phyloP scores from a whole-genome alignment of 257 asterid species.

The Mitragyna speciosa region DNA sequence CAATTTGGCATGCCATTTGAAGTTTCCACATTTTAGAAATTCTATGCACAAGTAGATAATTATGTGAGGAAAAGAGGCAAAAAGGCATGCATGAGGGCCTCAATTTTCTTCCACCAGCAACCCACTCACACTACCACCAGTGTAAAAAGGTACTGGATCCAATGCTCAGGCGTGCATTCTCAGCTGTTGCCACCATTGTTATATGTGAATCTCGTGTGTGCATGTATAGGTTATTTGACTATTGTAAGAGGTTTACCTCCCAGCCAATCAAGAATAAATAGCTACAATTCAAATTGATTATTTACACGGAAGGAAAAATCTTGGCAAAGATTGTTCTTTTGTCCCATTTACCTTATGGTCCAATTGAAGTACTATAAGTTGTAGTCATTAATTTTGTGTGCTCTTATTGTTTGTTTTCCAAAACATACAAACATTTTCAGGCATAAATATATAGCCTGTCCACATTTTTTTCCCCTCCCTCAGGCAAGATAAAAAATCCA shows the following conservation, averaged over 20 bases:
- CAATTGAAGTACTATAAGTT: no score
- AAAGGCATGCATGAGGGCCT: background rate
- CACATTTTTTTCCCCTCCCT: no score
- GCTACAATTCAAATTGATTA: no score
- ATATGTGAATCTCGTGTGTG: background rate
- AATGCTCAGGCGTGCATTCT: background rate
- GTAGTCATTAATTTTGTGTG: no score
- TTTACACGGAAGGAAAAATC: no score
- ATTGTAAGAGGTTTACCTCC: background rate
- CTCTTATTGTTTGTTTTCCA: no score
- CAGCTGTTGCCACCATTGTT: background rate
- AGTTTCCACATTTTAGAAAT: background rate
- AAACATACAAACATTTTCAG: no score
- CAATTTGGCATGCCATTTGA: background rate
- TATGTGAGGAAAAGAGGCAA: background rate
- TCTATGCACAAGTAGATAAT: background rate
- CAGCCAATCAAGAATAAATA: no score
- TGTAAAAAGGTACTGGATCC: background rate
- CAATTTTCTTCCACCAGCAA: background rate
- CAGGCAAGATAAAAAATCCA: no score
- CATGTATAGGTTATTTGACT: background rate
- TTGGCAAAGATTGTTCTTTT: no score
- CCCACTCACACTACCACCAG: constrained; percentile 2
- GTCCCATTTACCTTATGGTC: no score
- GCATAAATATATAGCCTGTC: no score